Percentiles rank a stretch among this genome's conserved stretches.
phyloP scores from a whole-genome alignment of 805 yeast species.

The Pichia exigua region DNA sequence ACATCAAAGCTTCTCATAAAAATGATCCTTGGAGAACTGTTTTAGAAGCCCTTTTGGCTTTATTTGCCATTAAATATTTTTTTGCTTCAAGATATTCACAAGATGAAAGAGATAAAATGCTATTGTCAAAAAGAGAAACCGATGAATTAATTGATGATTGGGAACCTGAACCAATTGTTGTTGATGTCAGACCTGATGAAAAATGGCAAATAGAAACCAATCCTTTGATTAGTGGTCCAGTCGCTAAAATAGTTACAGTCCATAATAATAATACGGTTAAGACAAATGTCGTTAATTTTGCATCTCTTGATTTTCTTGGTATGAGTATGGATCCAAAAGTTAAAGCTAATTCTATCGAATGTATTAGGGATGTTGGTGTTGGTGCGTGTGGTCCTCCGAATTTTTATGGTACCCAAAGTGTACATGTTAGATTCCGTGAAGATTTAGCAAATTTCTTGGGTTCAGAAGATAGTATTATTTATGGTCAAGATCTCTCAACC shows the following conservation, averaged over 20 bases:
- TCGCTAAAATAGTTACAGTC: constrained; percentile 28
- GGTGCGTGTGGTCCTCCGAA: constrained; percentile 99
- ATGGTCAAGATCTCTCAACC: constrained; percentile 89
- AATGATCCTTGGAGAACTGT: constrained; percentile 89
- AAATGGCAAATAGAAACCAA: constrained; percentile 54
- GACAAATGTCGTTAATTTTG: constrained; percentile 49
- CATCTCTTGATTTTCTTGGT: constrained; percentile 65
- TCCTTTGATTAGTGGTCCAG: constrained; percentile 56
- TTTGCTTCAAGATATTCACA: constrained; percentile 69
- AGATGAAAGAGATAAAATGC: constrained; percentile 62
- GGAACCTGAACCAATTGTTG: constrained; percentile 82
- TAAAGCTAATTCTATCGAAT: constrained; percentile 43
- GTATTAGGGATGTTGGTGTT: constrained; percentile 72
- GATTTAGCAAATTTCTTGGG: constrained; percentile 70
- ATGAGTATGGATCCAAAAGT: constrained; percentile 44
- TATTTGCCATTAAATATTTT: constrained; percentile 82
- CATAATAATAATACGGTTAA: constrained; percentile 19
- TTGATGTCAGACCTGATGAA: constrained; percentile 43
- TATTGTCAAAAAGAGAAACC: constrained; percentile 53
- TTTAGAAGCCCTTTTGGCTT: constrained; percentile 64
- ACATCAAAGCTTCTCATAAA: constrained; percentile 79
- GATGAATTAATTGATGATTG: constrained; percentile 84
- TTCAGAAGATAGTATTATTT: constrained; percentile 70
- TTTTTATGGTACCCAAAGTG: constrained; percentile 92
- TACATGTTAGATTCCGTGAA: constrained; percentile 72